Evolutionary conservation across 768 basidiomycete species (phyloP).

Genomic region (Boletus reticulatus): DNA sequence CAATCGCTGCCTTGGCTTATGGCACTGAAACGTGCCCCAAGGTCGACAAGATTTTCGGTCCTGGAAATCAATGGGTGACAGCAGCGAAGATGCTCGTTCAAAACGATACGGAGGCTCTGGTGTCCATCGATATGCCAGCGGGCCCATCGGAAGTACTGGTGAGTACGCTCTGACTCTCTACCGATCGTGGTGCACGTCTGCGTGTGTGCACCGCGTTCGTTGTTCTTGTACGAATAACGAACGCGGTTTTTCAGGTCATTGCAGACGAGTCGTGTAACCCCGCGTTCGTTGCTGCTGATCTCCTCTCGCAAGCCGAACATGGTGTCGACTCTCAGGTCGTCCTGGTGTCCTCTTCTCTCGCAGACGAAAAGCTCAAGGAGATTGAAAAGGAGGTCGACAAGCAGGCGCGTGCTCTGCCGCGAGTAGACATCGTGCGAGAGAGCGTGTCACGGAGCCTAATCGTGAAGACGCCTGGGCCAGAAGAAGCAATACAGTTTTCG

Average conservation of each 20-base stretch:
- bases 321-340: slow-evolving; percentile 98
- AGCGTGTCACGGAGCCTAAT: slow-evolving; percentile 91
- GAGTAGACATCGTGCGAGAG: slow-evolving; percentile 87
- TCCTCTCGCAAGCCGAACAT: slow-evolving; percentile 97
- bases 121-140: slow-evolving; percentile 99
- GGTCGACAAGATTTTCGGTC: slow-evolving; percentile 99
- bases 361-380: slow-evolving; percentile 55
- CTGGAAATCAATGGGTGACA: slow-evolving; percentile 99
- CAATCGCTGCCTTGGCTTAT: slow-evolving; percentile 93
- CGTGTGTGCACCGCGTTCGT: slow-evolving; percentile 52
- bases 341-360: slow-evolving; percentile 75
- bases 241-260: slow-evolving; percentile 66
- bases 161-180: slow-evolving; percentile 15
- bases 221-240: slow-evolving; percentile 37
- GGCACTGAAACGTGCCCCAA: slow-evolving; percentile 95
- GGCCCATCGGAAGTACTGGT: slow-evolving; percentile 98
- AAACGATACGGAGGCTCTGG: slow-evolving; percentile 95
- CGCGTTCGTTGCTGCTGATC: slow-evolving; percentile 92
- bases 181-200: slow-evolving; percentile 60
- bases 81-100: slow-evolving; percentile 99
- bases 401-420: slow-evolving; percentile 83
- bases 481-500: slow-evolving; percentile 83
- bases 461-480: slow-evolving; percentile 61
- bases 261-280: slow-evolving; percentile 86
- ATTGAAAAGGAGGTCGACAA: slow-evolving; percentile 84